Percentiles rank a stretch among this genome's conserved stretches.
These are phyloP conservation scores for Copromyces sp. DNA, from an alignment of 495 filamentous ascomycete species.

Conservation along the genomic window DNA sequence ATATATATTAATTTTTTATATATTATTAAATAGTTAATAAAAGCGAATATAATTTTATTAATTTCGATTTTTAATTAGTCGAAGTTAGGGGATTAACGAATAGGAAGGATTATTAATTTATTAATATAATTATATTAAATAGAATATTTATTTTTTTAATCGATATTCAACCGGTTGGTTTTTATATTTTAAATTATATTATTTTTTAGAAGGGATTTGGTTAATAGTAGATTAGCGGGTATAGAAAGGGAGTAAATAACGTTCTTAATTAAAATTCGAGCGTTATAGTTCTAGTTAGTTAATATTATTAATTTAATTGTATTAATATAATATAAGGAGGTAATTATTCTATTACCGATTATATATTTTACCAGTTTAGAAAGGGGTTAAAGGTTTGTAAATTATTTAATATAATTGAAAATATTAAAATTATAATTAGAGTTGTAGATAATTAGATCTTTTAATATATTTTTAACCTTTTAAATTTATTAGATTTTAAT, in stretches of 20 bases:
- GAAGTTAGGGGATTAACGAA: too few species aligned
- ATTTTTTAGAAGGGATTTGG: accelerated
- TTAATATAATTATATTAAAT: too few species aligned
- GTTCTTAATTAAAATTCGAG: background rate
- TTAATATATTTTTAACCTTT: background rate
- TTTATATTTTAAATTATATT: background rate
- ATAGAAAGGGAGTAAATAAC: background rate
- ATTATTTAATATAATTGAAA: too few species aligned
- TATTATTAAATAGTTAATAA: too few species aligned
- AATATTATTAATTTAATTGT: background rate
- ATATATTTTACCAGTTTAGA: background rate
- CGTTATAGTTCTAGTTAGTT: too few species aligned
- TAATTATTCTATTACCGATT: background rate
- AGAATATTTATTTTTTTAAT: too few species aligned
- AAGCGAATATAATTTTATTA: too few species aligned
- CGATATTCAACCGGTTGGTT: too few species aligned
- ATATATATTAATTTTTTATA: too few species aligned
- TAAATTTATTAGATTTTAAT: background rate
- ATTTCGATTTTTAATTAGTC: too few species aligned
- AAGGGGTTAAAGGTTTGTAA: background rate
- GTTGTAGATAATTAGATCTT: background rate
- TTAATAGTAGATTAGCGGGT: background rate
- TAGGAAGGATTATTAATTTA: too few species aligned
- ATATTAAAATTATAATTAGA: background rate
- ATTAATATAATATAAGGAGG: background rate